Evolutionary conservation across 495 filamentous ascomycete genomes (phyloP).

Genomic region (Trichoderma virens): DNA sequence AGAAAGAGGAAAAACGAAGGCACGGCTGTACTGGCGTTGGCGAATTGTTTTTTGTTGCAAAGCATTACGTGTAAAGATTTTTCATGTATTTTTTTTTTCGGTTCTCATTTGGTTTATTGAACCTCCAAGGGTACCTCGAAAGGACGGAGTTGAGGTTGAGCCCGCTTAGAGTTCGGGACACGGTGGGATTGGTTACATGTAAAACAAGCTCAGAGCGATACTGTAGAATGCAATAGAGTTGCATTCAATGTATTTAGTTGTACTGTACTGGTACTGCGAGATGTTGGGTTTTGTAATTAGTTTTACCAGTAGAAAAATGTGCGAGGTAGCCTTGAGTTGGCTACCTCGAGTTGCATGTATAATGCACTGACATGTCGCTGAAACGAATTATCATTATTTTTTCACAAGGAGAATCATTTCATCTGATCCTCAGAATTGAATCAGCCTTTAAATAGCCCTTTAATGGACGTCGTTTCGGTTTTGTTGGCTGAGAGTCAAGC

Average conservation of each 20-base stretch:
- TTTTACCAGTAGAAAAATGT: too few relatives aligned
- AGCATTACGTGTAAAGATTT: not conserved
- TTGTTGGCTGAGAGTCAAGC: not conserved
- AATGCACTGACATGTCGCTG: too few relatives aligned
- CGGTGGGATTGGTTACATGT: not conserved
- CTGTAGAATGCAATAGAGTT: not conserved
- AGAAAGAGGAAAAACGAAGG: slow-evolving; percentile 10
- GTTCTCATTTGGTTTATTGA: not conserved
- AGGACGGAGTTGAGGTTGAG: not conserved
- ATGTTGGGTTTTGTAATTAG: not conserved
- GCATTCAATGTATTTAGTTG: not conserved
- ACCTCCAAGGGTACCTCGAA: not conserved
- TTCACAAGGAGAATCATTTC: too few relatives aligned
- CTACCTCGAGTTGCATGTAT: too few relatives aligned
- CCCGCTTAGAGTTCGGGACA: not conserved
- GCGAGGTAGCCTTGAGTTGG: too few relatives aligned
- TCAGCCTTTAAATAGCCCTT: too few relatives aligned
- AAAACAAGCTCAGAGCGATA: not conserved
- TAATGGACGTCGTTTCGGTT: too few relatives aligned
- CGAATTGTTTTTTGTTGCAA: slow-evolving; percentile 8
- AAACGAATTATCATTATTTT: too few relatives aligned
- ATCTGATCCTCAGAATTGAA: too few relatives aligned
- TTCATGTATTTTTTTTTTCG: not conserved
- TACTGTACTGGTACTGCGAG: too few relatives aligned
- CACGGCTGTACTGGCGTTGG: slow-evolving; percentile 14